phyloP scores from a whole-genome alignment of 495 filamentous ascomycete species.

The Neurospora pannonica region DNA sequence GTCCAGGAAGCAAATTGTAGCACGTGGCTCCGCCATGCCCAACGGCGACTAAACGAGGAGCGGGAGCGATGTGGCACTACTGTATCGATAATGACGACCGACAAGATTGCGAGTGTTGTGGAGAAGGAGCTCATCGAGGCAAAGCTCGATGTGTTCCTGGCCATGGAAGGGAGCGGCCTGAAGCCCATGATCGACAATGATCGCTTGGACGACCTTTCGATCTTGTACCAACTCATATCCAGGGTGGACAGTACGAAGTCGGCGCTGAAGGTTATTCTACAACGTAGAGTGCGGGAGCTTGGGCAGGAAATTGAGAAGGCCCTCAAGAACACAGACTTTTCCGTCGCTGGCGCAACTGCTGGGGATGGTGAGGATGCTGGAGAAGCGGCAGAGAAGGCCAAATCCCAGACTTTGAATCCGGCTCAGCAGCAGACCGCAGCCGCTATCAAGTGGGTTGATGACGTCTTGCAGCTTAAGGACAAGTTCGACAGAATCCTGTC shows the following conservation, averaged over 20 bases:
- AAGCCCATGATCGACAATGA: conserved; percentile 89
- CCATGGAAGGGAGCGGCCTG: conserved; percentile 75
- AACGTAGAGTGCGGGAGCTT: conserved; percentile 65
- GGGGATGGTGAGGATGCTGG: conserved; percentile 41
- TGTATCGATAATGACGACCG: conserved; percentile 55
- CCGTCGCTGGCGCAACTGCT: conserved; percentile 22
- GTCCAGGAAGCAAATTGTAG: conserved; percentile 71
- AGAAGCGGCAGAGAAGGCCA: conserved; percentile 40
- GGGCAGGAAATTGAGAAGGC: conserved; percentile 72
- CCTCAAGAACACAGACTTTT: conserved; percentile 42
- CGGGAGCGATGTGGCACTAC: conserved; percentile 71
- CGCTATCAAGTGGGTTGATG: conserved; percentile 93
- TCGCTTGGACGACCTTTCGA: conserved; percentile 59
- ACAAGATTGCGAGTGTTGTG: conserved; percentile 68
- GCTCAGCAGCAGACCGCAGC: conserved; percentile 56
- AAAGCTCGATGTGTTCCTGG: conserved; percentile 72
- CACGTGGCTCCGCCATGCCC: conserved; percentile 71
- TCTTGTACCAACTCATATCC: conserved; percentile 67
- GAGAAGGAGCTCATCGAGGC: conserved; percentile 69
- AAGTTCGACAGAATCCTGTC: conserved; percentile 78
- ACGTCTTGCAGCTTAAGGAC: conserved; percentile 73
- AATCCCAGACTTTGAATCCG: conserved; percentile 29
- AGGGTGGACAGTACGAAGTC: conserved; percentile 69
- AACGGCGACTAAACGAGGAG: conserved; percentile 69
- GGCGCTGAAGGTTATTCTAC: conserved; percentile 58